Base-by-base conservation (phyloP, 495 filamentous ascomycete genomes). In the Penicillium malachiteum region DNA sequence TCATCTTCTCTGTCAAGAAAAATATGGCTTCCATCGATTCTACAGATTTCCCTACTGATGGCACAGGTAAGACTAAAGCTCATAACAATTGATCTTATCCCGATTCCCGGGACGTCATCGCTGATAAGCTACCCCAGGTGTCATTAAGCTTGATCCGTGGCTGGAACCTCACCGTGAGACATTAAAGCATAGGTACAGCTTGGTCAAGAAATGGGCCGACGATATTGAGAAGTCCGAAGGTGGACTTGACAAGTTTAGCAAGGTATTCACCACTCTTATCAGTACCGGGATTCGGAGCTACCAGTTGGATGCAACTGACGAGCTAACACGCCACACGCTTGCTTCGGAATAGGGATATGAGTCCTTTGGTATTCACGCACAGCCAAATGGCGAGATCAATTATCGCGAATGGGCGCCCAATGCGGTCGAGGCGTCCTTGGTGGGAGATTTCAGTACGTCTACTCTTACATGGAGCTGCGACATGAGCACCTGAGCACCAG, bases 401-500 rank as follows among this genome's bases (percentile, higher is more conserved):
- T 98, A 98, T 74, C 84, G 89, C 60, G 94, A 98, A 83, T 98
- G 94, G 94, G 94, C 94, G 2, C 93, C 94, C 46, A 93, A 90
- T 76, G 92, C 90, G 48, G 71, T 84, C 17, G 72, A 87, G 61
- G 94, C 94, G 16, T 86, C 87, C 56, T 80, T 98, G n/a, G 87
- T 97, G 56, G 94, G 94, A 50, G 94, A 97, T 55, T 98, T 97
- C 78, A 98, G 91, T 96, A 80, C 48, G 81, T 71, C 51, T 21
- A 8, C 16, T 18, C 33, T 40, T 47, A n/a, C 10, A 3, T n/a
- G n/a, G 43, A 21, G 42, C 51, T 26, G 46, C 18, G 17, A 55
- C 62, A 56, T 48, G 46, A 14, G 13, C 1, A 46, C 30, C 47
- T 48, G 46, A 14, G 13, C 1, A 46, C 30, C 47, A 48, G 62